Conservation (phyloP, 371 early-diverging fungal species). For the Mortierella sp. region DNA sequence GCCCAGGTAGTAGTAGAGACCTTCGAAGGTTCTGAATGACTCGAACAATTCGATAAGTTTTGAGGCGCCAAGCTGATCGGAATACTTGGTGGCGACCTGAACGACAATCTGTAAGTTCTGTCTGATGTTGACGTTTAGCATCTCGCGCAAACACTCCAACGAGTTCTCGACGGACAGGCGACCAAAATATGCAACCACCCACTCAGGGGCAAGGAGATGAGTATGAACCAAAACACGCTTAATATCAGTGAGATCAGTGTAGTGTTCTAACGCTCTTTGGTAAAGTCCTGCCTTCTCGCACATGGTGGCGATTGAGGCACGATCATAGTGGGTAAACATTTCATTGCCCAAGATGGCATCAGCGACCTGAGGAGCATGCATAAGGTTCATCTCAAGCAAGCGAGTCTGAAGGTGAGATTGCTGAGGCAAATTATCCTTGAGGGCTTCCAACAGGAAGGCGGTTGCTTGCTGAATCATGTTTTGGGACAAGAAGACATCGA, state of each 20-base stretch:
- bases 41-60: conserved; percentile 94
- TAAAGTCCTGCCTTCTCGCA: conserved; percentile 98
- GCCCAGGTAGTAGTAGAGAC: conserved; percentile 90
- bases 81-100: conserved; percentile 96
- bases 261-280: conserved; percentile 97
- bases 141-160: conserved; percentile 92
- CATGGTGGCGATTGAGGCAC: conserved; percentile 87
- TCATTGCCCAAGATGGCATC: conserved; percentile 97
- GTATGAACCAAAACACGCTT: conserved; percentile 96
- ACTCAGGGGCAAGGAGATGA: conserved; percentile 85
- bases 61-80: conserved; percentile 90
- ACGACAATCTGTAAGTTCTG: conserved; percentile 96
- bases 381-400: conserved; percentile 96
- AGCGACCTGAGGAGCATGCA: conserved; percentile 97
- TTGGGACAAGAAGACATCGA: conserved; percentile 92
- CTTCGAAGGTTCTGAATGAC: conserved; percentile 92
- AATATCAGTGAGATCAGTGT: conserved; percentile 95
- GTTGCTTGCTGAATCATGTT: conserved; percentile 97
- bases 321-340: conserved; percentile 96
- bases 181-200: conserved; percentile 94
- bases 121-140: conserved; percentile 85
- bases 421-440: conserved; percentile 91
- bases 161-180: conserved; percentile 94
- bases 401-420: conserved; percentile 95
- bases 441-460: conserved; percentile 94